Evolutionary conservation across 306 rosid species (phyloP).

Genomic region (Coriaria nepalensis): DNA sequence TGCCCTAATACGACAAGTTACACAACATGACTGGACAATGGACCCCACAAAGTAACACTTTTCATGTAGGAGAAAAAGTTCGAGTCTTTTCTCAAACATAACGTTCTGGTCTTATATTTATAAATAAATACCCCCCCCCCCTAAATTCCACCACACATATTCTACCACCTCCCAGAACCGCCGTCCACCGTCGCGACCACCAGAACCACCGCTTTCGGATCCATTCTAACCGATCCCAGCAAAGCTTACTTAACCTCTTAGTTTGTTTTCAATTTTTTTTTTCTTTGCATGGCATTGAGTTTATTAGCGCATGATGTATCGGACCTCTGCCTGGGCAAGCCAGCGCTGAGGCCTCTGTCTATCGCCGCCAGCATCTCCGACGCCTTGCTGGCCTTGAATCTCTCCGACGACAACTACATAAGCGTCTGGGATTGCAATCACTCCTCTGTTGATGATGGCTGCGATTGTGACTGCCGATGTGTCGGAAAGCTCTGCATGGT

Average conservation of each 20-base stretch:
- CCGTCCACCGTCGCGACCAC: too few relatives aligned
- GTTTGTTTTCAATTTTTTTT: neutral
- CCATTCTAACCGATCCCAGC: neutral
- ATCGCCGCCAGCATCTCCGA: conserved; percentile 57
- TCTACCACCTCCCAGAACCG: too few relatives aligned
- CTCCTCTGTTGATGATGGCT: conserved; percentile 4
- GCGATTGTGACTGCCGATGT: conserved; percentile 27
- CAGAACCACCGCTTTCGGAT: neutral
- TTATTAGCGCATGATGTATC: conserved; percentile 63
- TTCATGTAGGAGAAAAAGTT: too few relatives aligned
- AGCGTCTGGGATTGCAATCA: conserved; percentile 67
- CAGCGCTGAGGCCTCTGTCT: conserved; percentile 62
- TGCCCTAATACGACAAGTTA: too few relatives aligned
- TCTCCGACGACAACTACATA: conserved; percentile 50
- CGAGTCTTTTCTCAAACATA: too few relatives aligned
- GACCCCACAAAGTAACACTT: too few relatives aligned
- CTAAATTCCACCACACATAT: too few relatives aligned
- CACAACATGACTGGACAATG: too few relatives aligned
- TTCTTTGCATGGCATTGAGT: conserved; percentile 98
- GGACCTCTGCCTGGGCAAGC: conserved; percentile 97
- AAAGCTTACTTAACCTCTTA: neutral
- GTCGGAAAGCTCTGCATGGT: conserved; percentile 82
- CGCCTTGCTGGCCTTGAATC: conserved; percentile 46
- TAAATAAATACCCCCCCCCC: too few relatives aligned
- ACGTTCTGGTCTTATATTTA: too few relatives aligned